phyloP scores from a whole-genome alignment of 1,284 basidiomycete genomes.

The Puccinia horiana region DNA sequence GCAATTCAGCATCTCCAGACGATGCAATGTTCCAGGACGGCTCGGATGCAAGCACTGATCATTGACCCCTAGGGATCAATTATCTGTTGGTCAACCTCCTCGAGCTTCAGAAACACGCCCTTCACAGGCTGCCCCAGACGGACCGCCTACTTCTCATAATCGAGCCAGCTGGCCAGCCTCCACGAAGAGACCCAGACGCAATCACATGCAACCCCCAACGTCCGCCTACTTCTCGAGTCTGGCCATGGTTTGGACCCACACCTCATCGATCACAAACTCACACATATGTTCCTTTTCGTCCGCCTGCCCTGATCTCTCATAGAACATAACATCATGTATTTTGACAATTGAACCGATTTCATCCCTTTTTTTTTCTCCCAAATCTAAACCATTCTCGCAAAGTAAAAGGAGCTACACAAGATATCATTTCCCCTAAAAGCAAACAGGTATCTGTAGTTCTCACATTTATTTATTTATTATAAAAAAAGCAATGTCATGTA shows the following conservation, averaged over 20 bases:
- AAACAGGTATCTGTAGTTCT: too few species aligned
- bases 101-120: background rate
- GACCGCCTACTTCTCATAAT: constrained; percentile 31
- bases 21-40: background rate
- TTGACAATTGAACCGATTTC: too few species aligned
- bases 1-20: background rate
- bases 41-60: too few species aligned
- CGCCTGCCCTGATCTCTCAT: too few species aligned
- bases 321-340: too few species aligned
- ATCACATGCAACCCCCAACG: constrained; percentile 19
- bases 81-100: constrained; percentile 17
- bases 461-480: too few species aligned
- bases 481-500: too few species aligned
- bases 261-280: background rate
- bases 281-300: background rate
- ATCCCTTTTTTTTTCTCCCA: background rate
- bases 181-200: background rate
- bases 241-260: background rate
- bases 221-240: constrained; percentile 19
- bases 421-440: too few species aligned
- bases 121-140: background rate
- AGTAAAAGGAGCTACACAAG: too few species aligned
- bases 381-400: too few species aligned
- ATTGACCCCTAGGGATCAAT: background rate
- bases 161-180: background rate